phyloP scores from a whole-genome alignment of 257 asterid species.

The Schizonepeta tenuifolia region DNA sequence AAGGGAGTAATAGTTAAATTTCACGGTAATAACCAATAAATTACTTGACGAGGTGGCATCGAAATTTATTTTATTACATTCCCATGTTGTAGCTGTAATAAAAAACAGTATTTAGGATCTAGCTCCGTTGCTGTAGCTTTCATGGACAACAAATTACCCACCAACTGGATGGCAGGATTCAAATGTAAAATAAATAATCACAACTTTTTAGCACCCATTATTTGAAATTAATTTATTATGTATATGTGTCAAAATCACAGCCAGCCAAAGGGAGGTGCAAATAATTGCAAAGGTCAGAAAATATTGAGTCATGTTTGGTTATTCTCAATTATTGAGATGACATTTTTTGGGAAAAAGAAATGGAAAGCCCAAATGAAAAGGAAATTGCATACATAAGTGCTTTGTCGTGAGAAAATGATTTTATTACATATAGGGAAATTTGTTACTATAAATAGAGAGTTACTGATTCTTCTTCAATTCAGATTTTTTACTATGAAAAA shows the following conservation, averaged over 20 bases:
- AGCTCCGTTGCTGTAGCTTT: slow-evolving; percentile 52
- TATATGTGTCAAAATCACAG: slow-evolving; percentile 48
- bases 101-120: slow-evolving; percentile 41
- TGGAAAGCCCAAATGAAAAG: not conserved
- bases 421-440: not conserved
- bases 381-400: not conserved
- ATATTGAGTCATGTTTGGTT: slow-evolving; percentile 31
- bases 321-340: slow-evolving; percentile 17
- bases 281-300: slow-evolving; percentile 51
- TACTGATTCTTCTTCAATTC: not conserved
- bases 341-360: not conserved
- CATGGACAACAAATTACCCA: slow-evolving; percentile 40
- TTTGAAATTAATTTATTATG: not conserved
- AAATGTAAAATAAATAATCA: not conserved
- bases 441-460: not conserved
- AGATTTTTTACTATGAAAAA: not conserved
- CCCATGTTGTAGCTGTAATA: slow-evolving; percentile 43
- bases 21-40: not conserved
- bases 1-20: too few species aligned
- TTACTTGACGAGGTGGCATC: slow-evolving; percentile 10
- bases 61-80: slow-evolving; percentile 23
- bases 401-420: not conserved
- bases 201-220: not conserved
- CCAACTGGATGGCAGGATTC: slow-evolving; percentile 40
- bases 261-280: slow-evolving; percentile 42